Base-by-base conservation (phyloP, 352 stramenopile species). In the Aphanomyces stellatus region DNA sequence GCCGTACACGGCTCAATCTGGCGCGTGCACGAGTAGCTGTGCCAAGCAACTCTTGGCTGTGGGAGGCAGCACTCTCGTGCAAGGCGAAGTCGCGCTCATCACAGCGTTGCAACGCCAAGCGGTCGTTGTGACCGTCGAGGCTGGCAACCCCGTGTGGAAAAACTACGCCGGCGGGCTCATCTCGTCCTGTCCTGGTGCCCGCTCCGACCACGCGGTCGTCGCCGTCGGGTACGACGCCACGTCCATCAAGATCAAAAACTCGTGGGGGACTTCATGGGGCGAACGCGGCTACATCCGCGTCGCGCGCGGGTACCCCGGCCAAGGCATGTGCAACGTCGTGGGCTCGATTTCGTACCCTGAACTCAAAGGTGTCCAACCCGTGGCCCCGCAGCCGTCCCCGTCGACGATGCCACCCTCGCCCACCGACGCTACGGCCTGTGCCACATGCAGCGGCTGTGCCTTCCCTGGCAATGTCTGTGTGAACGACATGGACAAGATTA, bases 211-310 rank as follows among this genome's bases (percentile, higher is more conserved):
- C 57, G 70, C 61, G 0, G 62, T 74, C 0, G 71, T 91, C 0
- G 75, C 73, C 0, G 81, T 91, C 24, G 82, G 82, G 6, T 88
- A 43, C 17, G 86, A 81, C 15, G 71, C 74, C 4, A 83, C 88
- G 42, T 98, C 81, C 71, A 98, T 90, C 88, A 97, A 96, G 70
- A 87, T 99, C 6, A 98, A 98, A 75, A 99, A 99, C 77, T 97
- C 95, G 37, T 99, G 95, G 96, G 96, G 96, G 31, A 72, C 73
- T 4, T 77, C 69, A 17, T 98, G 93, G 93, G 95, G 95, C 61
- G 83, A 96, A 61, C 73, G 89, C 15, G 95, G 95, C 34, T 98
- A 97, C 84, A 96, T 99, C 46, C 84, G 80, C 19, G 70, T 99
- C 5, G 76, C 87, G 10, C 92, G 96, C 70, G 88, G 84, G 10